These are phyloP conservation scores for Entomortierella chlamydospora DNA, from an alignment of 192 early-diverging fungal genomes.

Conservation along the genomic window DNA sequence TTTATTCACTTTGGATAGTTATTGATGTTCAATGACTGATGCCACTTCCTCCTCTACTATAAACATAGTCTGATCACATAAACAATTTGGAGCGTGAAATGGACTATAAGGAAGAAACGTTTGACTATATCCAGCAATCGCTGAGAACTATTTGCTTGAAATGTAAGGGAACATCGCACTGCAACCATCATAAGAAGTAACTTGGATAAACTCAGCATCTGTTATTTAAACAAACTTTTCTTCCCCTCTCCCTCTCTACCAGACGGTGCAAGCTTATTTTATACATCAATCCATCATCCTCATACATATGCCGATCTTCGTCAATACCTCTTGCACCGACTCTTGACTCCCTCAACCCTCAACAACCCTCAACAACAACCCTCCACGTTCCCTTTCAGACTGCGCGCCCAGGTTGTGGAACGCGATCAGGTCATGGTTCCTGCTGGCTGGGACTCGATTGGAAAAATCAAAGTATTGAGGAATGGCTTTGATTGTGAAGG, in stretches of 20 bases:
- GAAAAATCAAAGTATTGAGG: slow-evolving; percentile 82
- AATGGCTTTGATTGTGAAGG: slow-evolving; percentile 79
- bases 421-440: slow-evolving; percentile 91
- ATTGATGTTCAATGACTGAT: background rate
- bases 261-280: slow-evolving; percentile 93
- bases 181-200: background rate
- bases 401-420: slow-evolving; percentile 86
- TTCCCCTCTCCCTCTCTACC: no score
- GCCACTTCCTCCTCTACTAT: background rate
- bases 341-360: slow-evolving; percentile 57
- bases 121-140: slow-evolving; percentile 96
- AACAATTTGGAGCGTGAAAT: slow-evolving; percentile 80
- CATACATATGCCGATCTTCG: slow-evolving; percentile 81
- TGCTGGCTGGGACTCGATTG: slow-evolving; percentile 93
- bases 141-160: slow-evolving; percentile 91
- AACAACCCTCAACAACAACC: slow-evolving; percentile 27
- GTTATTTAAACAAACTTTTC: background rate
- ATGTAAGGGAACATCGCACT: slow-evolving; percentile 64
- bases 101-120: slow-evolving; percentile 90
- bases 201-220: background rate
- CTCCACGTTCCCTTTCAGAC: slow-evolving; percentile 66
- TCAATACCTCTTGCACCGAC: slow-evolving; percentile 83
- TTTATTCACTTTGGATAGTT: slow-evolving; percentile 2
- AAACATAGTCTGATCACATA: slow-evolving; percentile 73
- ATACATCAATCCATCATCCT: slow-evolving; percentile 85